Conservation (phyloP, 805 yeast species). For the Peterozyma toletana region DNA sequence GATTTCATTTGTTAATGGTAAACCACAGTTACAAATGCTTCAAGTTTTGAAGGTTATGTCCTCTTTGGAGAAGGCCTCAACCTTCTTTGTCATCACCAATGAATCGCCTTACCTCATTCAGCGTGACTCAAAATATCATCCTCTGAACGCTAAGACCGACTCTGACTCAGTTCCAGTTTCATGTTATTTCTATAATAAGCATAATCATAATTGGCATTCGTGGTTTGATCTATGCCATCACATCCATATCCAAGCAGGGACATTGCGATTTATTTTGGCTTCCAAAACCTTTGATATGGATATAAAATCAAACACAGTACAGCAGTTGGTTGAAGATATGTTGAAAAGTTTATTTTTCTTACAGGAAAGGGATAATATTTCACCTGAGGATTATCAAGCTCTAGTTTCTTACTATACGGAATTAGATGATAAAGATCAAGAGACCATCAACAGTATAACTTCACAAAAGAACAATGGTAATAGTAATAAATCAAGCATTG, state of each 20-base stretch:
- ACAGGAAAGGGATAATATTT: neutral
- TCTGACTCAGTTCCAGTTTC: conserved; percentile 9
- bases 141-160: conserved; percentile 9
- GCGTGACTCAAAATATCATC: conserved; percentile 20
- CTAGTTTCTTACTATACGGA: conserved; percentile 11
- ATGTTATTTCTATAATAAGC: conserved; percentile 11
- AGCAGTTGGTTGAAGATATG: neutral
- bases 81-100: conserved; percentile 19
- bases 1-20: conserved; percentile 3
- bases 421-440: conserved; percentile 19
- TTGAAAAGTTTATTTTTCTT: too few relatives aligned
- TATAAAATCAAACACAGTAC: neutral
- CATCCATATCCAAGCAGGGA: conserved; percentile 28
- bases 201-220: conserved; percentile 19
- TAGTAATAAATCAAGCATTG: neutral
- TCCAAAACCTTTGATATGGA: conserved; percentile 14
- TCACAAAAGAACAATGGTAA: neutral
- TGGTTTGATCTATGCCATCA: conserved; percentile 30
- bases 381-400: neutral
- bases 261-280: conserved; percentile 28
- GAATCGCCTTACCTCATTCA: conserved; percentile 23
- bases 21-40: conserved; percentile 6
- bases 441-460: conserved; percentile 3
- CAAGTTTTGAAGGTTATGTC: conserved; percentile 16
- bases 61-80: conserved; percentile 19